phyloP scores from a whole-genome alignment of 2,329 filamentous ascomycete species.

The Fusarium circinatum region DNA sequence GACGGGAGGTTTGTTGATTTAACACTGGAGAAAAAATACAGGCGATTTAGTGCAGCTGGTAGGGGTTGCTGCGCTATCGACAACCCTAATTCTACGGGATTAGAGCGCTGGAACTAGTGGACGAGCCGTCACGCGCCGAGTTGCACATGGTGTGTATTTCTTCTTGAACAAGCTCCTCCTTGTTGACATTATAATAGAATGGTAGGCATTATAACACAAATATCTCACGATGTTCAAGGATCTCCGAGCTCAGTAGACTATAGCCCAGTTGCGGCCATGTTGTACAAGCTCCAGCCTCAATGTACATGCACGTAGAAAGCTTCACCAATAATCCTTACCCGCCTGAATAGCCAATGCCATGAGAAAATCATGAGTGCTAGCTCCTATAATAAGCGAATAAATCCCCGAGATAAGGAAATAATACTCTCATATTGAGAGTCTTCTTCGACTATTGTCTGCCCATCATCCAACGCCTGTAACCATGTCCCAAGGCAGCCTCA shows the following conservation, averaged over 20 bases:
- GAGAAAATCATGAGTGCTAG: background rate
- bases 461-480: background rate
- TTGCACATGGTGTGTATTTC: background rate
- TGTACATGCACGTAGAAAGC: background rate
- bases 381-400: no score
- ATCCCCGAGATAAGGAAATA: rapidly evolving
- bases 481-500: background rate
- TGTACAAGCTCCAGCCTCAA: background rate
- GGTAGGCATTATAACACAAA: no score
- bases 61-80: background rate
- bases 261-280: no score
- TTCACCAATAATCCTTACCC: background rate
- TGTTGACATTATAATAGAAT: no score
- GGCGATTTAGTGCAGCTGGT: background rate
- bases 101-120: background rate
- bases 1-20: background rate
- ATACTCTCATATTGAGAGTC: background rate
- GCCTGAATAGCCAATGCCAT: background rate
- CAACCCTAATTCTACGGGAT: no score
- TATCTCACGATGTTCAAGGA: no score
- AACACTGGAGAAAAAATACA: background rate
- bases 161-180: background rate
- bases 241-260: no score
- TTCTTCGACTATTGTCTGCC: background rate
- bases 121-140: background rate